A percentile compares a stretch with the other conserved stretches of the same genome.
phyloP scores from a whole-genome alignment of 441 rosid genomes.

The Populus tomentosa region DNA sequence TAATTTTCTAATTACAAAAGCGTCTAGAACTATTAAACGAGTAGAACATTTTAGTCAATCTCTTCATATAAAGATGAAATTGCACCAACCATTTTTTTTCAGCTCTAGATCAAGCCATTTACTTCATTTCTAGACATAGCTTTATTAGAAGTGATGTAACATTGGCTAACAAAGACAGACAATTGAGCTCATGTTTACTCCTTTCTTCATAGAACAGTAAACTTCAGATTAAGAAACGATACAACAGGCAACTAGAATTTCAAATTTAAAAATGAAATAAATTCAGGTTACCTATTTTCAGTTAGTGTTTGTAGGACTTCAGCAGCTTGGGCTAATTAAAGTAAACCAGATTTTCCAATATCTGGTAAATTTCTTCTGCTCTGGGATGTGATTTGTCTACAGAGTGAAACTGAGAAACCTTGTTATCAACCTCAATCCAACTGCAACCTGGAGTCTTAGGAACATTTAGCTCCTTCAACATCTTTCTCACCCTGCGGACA shows the following conservation, averaged over 20 bases:
- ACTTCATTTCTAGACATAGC: too few relatives aligned
- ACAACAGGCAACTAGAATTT: neutral
- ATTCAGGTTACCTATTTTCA: neutral
- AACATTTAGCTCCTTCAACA: conserved; percentile 49
- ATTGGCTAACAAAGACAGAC: too few relatives aligned
- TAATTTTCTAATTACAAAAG: too few relatives aligned
- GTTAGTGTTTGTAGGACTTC: neutral
- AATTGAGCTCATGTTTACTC: neutral
- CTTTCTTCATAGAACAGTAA: neutral
- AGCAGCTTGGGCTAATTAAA: conserved; percentile 7
- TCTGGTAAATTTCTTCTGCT: conserved; percentile 44
- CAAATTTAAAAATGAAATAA: neutral
- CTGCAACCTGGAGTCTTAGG: conserved; percentile 83
- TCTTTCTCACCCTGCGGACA: conserved; percentile 56
- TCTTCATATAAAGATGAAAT: too few relatives aligned
- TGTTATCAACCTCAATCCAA: conserved; percentile 70
- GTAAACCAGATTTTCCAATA: conserved; percentile 38
- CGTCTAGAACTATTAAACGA: too few relatives aligned
- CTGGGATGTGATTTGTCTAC: conserved; percentile 55
- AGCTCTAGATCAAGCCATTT: too few relatives aligned
- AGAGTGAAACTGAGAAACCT: conserved; percentile 65
- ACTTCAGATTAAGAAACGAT: neutral
- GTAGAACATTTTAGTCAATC: too few relatives aligned
- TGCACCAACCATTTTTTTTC: too few relatives aligned
- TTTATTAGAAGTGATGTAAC: too few relatives aligned